Evolutionary conservation across 106 monocot genomes (phyloP), one percentile per base, ranked within the genome.

Genomic region (Chionographis japonica): DNA sequence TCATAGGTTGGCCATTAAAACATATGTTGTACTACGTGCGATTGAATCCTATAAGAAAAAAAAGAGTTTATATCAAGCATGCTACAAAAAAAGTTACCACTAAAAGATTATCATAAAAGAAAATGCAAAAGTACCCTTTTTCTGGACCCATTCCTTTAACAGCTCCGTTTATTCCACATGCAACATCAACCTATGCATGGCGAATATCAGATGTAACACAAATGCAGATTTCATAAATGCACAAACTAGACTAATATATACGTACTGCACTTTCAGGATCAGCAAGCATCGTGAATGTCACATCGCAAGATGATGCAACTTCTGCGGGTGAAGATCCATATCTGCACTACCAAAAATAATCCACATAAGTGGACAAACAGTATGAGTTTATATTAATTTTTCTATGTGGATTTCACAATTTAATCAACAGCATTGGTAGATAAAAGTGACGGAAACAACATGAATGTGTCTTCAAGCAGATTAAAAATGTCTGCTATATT

Each of bases 201-300:
- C 56, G 38, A 19, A 17, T 64, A 46, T 56, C 17, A 59, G 9
- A 38, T 66, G 4, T 43, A 68, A 65, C 1, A 50, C 9, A 35
- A 55, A 61, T 20, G 41, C 10, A 13, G 17, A 52, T 10, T 37
- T 40, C 5, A 56, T n/a, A 50, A 63, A 52, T 54, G 37, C 6
- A 18, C 7, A 40, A 41, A 53, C 19, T 38, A 17, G 65, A 63
- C 3, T 40, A 52, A 54, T 50, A 52, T 60, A 56, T 74, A 78
- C 82, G 54, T 78, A 94, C 94, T 57, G 94, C 94, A 68, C 94
- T 90, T 51, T 81, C 74, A 63, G 94, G 90, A 70, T 94, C 94
- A 75, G 94, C 90, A 62, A 90, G 94, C 94, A 94, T 90, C n/a
- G 94, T 87, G 63, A 94, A 87, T 50, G 94, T 94, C 56, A 94